A percentile compares a stretch with the other conserved stretches of the same genome.
Evolutionary conservation across 2,329 filamentous ascomycete species (phyloP).

Genomic region (Aspergillus thermomutatus): DNA sequence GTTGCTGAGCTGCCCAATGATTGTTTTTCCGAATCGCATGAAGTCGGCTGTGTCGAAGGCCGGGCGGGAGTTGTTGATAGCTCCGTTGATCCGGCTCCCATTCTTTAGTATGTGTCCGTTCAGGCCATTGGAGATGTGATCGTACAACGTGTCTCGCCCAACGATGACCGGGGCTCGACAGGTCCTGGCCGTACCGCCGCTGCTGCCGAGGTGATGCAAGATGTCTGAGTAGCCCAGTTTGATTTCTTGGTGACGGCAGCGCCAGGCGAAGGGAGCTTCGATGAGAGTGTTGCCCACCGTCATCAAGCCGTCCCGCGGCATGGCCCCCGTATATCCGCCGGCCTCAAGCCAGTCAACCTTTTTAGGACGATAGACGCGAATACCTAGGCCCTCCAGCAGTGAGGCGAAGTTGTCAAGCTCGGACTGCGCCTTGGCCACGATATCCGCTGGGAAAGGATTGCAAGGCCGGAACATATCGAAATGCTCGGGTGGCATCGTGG

Average conservation of each 20-base stretch:
- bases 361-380: background rate
- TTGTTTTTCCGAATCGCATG: constrained; percentile 30
- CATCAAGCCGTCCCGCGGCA: constrained; percentile 34
- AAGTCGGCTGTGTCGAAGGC: constrained; percentile 37
- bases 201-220: background rate
- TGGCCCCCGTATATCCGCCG: constrained; percentile 29
- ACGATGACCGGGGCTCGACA: too few relatives aligned
- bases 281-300: constrained; percentile 30
- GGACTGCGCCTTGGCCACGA: constrained; percentile 1
- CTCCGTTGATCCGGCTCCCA: background rate
- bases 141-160: too few relatives aligned
- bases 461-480: background rate
- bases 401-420: background rate
- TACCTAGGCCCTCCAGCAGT: background rate
- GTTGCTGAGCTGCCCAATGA: constrained; percentile 31
- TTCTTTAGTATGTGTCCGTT: too few relatives aligned
- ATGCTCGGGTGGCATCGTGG: background rate
- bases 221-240: background rate
- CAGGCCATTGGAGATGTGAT: too few relatives aligned
- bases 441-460: background rate
- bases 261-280: constrained; percentile 31
- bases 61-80: constrained; percentile 32
- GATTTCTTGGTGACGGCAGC: constrained; percentile 16
- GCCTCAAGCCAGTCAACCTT: background rate
- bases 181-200: too few relatives aligned